Evolutionary conservation across 306 rosid species (phyloP), one percentile per base, ranked within the genome.

Genomic region (Trichosanthes truncata): DNA sequence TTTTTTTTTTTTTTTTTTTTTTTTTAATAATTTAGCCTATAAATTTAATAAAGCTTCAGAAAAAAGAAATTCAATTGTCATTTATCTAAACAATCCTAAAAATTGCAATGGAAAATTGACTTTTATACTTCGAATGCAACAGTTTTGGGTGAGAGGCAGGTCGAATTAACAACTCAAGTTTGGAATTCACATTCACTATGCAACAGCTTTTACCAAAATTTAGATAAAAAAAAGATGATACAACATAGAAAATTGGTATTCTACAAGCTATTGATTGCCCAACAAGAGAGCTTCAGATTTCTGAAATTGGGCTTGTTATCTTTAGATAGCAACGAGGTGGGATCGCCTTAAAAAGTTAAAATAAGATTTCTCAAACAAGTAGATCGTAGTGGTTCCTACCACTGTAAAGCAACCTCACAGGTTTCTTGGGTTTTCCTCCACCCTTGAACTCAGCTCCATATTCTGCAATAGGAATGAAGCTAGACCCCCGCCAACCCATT

Each of bases 341-440:
- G 33, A 38, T 57, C 10, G 13, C 35, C 40, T 59, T n/a, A n/a
- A n/a, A n/a, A n/a, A n/a, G n/a, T 1, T 41, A 5, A 41, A 15
- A n/a, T 25, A 35, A 75, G 53, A 31, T 81, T 48, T 33, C 83
- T 89, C 84, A 94, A 77, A 93, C 80, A 78, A 95, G 91, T 83
- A 95, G 97, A 83, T 92, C 99, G 84, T 95, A 92, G 77, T 95
- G 99, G 86, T 95, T 92, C 87, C 87, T 91, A 26, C 97, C 96
- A 9, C 97, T 90, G 82, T 86, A 95, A 33, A 93, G 84, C 73
- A 93, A 86, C 84, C 91, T 89, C 87, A 95, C 99, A 78, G 81
- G 88, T 74, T 90, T 91, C 85, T 83, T 86, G 49, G 87, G 81
- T 49, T 88, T 88, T 56, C 66, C 71, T 82, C 82, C 85, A 62